Conservation (phyloP, 148 eudicot genomes). For the Rhododendron griersonianum region DNA sequence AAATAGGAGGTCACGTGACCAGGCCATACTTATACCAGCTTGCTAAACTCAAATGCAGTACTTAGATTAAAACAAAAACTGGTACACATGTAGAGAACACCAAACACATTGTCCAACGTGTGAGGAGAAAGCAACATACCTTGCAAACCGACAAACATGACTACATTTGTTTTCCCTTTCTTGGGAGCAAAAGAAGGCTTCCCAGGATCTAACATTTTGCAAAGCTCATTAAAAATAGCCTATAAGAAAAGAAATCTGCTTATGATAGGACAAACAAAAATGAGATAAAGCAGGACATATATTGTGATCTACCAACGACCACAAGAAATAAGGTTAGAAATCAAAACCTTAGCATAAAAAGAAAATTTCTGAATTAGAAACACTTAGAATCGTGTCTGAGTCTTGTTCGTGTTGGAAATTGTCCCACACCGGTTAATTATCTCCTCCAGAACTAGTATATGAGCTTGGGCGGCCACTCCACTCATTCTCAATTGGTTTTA, state of each 20-base stretch:
- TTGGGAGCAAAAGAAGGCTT: slow-evolving; percentile 82
- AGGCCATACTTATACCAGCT: neutral
- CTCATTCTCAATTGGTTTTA: too few relatives aligned
- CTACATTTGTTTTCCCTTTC: slow-evolving; percentile 80
- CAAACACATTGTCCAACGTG: neutral
- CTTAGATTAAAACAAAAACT: neutral
- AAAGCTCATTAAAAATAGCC: slow-evolving; percentile 92
- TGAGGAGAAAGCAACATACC: slow-evolving; percentile 43
- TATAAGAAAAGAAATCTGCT: slow-evolving; percentile 20
- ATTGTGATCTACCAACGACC: neutral
- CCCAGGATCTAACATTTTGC: slow-evolving; percentile 92
- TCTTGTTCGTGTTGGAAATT: too few relatives aligned
- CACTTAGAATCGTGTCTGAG: neutral
- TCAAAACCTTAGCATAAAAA: neutral
- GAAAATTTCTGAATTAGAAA: neutral
- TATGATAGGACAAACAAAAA: neutral
- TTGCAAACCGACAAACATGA: slow-evolving; percentile 99
- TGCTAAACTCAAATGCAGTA: neutral
- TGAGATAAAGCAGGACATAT: neutral
- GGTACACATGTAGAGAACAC: neutral
- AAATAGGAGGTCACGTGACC: neutral
- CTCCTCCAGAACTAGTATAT: too few relatives aligned
- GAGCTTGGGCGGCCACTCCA: too few relatives aligned
- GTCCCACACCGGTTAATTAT: too few relatives aligned
- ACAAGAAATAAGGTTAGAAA: neutral